These are phyloP conservation scores for Ceratocystis harringtonii DNA, from an alignment of 2,329 filamentous ascomycete genomes.

Conservation along the genomic window DNA sequence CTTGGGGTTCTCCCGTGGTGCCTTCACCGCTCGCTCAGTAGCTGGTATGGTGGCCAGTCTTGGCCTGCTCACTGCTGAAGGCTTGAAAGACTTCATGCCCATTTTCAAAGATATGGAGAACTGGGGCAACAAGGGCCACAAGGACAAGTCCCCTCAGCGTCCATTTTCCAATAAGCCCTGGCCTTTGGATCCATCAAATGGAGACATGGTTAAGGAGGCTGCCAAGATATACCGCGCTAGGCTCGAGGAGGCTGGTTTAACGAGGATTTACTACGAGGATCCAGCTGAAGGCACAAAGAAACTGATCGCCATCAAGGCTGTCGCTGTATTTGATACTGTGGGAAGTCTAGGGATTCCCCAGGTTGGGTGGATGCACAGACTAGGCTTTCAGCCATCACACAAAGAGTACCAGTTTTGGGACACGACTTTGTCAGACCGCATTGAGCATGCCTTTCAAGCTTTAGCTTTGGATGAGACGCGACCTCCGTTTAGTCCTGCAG, in stretches of 20 bases:
- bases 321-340: constrained; percentile 35
- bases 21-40: constrained; percentile 43
- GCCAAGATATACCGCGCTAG: constrained; percentile 30
- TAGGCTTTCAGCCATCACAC: constrained; percentile 33
- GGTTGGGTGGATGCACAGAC: constrained; percentile 31
- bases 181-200: constrained; percentile 23
- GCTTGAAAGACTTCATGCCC: constrained; percentile 39
- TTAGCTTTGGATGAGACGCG: constrained; percentile 43
- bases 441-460: constrained; percentile 45
- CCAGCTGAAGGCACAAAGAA: neutral
- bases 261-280: constrained; percentile 23
- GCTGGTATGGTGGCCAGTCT: constrained; percentile 37
- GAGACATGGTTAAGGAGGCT: constrained; percentile 21
- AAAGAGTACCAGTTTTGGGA: constrained; percentile 39
- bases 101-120: constrained; percentile 43
- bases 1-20: constrained; percentile 43
- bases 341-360: constrained; percentile 31
- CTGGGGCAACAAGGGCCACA: constrained; percentile 32
- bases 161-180: constrained; percentile 37
- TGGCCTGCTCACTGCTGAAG: constrained; percentile 37
- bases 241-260: constrained; percentile 31
- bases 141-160: constrained; percentile 32
- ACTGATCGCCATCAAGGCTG: constrained; percentile 23
- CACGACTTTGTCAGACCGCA: constrained; percentile 35
- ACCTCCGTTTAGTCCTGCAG: constrained; percentile 37